Percentiles rank a stretch among this genome's conserved stretches.
phyloP scores from a whole-genome alignment of 2,329 filamentous ascomycete genomes.

The Penicillium sp. region DNA sequence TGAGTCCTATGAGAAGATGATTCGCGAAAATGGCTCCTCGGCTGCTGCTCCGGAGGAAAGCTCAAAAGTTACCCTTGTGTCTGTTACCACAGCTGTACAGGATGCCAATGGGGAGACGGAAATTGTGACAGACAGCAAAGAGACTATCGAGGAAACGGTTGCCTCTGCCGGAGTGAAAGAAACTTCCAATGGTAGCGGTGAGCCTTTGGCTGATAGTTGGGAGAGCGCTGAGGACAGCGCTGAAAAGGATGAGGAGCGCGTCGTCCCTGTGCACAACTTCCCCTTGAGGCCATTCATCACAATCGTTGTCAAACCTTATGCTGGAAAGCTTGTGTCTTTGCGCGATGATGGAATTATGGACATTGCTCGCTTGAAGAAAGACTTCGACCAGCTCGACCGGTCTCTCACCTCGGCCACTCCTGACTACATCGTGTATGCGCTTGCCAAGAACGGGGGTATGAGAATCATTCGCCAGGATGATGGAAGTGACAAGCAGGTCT shows the following conservation, averaged over 20 bases:
- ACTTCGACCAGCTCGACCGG: constrained; percentile 96
- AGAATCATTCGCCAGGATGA: constrained; percentile 94
- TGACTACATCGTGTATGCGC: constrained; percentile 91
- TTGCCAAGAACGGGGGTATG: constrained; percentile 90
- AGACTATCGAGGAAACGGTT: constrained; percentile 50
- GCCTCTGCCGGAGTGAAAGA: constrained; percentile 55
- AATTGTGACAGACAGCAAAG: constrained; percentile 61
- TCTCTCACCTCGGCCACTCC: constrained; percentile 88
- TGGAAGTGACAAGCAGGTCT: constrained; percentile 88
- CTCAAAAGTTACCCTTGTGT: constrained; percentile 41
- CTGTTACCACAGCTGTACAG: constrained; percentile 37
- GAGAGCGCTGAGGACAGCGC: constrained; percentile 76
- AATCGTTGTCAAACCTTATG: constrained; percentile 66
- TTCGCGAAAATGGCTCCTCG: constrained; percentile 55
- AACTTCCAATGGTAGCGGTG: constrained; percentile 58
- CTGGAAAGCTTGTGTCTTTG: constrained; percentile 62
- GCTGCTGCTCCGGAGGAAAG: constrained; percentile 38
- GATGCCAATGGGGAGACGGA: constrained; percentile 56
- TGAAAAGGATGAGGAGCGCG: constrained; percentile 68
- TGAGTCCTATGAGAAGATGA: constrained; percentile 65
- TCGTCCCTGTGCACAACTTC: constrained; percentile 88
- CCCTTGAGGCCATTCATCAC: constrained; percentile 96
- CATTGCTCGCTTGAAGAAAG: constrained; percentile 93
- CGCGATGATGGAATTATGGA: constrained; percentile 84
- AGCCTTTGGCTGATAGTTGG: constrained; percentile 81